Percentiles rank a stretch among this genome's conserved stretches.
Evolutionary conservation across 495 filamentous ascomycete genomes (phyloP).

Genomic region (Daldinia vernicosa): DNA sequence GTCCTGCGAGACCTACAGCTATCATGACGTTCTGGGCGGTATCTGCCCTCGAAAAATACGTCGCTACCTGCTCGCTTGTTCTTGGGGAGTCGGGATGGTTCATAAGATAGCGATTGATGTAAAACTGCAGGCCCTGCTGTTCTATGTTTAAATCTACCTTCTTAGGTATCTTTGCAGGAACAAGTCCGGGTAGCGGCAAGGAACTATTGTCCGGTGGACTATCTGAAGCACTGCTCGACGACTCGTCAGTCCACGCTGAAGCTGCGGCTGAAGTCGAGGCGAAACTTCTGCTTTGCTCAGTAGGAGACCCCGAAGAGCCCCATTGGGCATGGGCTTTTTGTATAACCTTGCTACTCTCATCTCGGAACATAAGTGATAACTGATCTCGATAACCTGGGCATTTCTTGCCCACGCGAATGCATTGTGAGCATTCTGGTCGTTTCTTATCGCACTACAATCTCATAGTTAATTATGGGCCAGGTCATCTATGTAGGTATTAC

Average conservation of each 20-base stretch:
- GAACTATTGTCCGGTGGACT: constrained; percentile 11
- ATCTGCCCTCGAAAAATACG: constrained; percentile 42
- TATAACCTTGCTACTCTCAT: constrained; percentile 74
- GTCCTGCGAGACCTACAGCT: constrained; percentile 59
- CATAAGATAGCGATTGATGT: constrained; percentile 57
- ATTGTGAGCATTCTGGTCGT: constrained; percentile 72
- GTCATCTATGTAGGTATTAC: constrained; percentile 17
- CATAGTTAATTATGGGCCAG: constrained; percentile 29
- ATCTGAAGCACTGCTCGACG: constrained; percentile 10
- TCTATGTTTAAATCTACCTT: constrained; percentile 46
- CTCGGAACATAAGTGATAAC: constrained; percentile 74
- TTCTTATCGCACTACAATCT: constrained; percentile 69
- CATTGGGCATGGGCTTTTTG: constrained; percentile 68
- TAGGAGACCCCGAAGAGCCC: constrained; percentile 48
- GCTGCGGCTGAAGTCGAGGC: constrained; percentile 34
- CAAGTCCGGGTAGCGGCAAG: constrained; percentile 14
- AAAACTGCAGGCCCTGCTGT: constrained; percentile 58
- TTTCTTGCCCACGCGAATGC: constrained; percentile 61
- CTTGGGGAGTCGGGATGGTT: constrained; percentile 58
- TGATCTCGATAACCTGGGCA: constrained; percentile 78
- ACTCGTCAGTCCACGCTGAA: constrained; percentile 22
- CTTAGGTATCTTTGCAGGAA: constrained; percentile 34
- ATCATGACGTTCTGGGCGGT: constrained; percentile 57
- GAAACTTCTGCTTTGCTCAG: constrained; percentile 36
- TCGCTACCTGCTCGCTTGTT: constrained; percentile 37